Percentiles rank a stretch among this genome's conserved stretches.
Evolutionary conservation across 768 basidiomycete genomes (phyloP).

Genomic region (Piloderma croceum): DNA sequence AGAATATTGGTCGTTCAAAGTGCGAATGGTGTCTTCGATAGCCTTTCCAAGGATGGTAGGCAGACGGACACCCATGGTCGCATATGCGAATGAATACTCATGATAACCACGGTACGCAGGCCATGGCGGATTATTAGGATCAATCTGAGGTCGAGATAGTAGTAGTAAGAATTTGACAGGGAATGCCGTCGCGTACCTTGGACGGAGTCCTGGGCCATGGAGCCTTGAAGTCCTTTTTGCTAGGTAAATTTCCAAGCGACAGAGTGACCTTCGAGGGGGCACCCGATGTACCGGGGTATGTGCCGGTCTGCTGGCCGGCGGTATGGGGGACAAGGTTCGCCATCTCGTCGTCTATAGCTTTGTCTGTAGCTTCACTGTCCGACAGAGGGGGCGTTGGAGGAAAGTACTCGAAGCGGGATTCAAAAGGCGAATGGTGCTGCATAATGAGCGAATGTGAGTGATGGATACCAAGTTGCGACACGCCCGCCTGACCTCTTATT

Average conservation of each 20-base stretch:
- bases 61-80: conserved; percentile 93
- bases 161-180: conserved; percentile 3
- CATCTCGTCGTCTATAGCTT: conserved; percentile 7
- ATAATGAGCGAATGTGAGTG: no score
- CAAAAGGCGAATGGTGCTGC: no score
- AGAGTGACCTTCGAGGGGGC: conserved; percentile 61
- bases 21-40: conserved; percentile 85
- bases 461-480: neutral
- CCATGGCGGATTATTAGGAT: conserved; percentile 81
- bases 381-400: conserved; percentile 28
- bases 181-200: conserved; percentile 40
- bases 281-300: conserved; percentile 13
- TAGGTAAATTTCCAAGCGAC: conserved; percentile 68
- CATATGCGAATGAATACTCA: conserved; percentile 81
- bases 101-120: conserved; percentile 71
- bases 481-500: no score
- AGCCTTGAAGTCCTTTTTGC: conserved; percentile 65
- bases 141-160: conserved; percentile 41
- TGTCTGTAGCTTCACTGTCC: conserved; percentile 10
- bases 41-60: conserved; percentile 95
- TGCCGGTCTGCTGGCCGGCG: conserved; percentile 8
- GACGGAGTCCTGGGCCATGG: conserved; percentile 74
- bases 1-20: conserved; percentile 77
- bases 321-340: neutral
- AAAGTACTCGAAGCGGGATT: conserved; percentile 32